Conservation (phyloP, 2,329 filamentous ascomycete genomes). For the Pyrenochaeta sp. region DNA sequence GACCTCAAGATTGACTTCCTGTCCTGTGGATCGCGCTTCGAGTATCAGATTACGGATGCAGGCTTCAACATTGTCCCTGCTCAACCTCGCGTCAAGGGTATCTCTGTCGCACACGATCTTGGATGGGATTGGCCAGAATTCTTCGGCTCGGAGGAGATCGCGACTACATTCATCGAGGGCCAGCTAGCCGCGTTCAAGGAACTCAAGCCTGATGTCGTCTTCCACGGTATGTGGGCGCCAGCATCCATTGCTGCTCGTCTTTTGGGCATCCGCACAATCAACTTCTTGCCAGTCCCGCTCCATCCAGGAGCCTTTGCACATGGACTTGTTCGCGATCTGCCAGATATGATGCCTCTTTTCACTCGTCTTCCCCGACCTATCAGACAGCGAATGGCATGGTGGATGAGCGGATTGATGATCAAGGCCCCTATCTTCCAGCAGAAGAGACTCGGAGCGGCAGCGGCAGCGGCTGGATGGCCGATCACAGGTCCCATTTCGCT, state of each 20-base stretch:
- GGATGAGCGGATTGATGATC: slow-evolving; percentile 35
- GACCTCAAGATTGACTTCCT: slow-evolving; percentile 40
- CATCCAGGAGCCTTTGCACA: slow-evolving; percentile 36
- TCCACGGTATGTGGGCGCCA: slow-evolving; percentile 46
- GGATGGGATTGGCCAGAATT: slow-evolving; percentile 46
- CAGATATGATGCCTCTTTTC: slow-evolving; percentile 42
- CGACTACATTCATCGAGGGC: slow-evolving; percentile 40
- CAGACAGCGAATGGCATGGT: slow-evolving; percentile 35
- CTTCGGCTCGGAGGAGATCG: slow-evolving; percentile 42
- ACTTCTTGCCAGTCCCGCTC: slow-evolving; percentile 41
- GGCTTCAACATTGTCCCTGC: slow-evolving; percentile 42
- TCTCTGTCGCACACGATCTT: slow-evolving; percentile 41
- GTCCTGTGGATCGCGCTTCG: slow-evolving; percentile 39
- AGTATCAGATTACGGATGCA: slow-evolving; percentile 40
- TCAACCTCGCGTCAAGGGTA: slow-evolving; percentile 39
- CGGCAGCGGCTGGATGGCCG: slow-evolving; percentile 37
- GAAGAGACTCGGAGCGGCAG: slow-evolving; percentile 38
- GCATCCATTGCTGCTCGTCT: slow-evolving; percentile 40
- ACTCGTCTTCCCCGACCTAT: slow-evolving; percentile 39
- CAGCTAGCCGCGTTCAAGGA: slow-evolving; percentile 38
- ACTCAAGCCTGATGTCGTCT: slow-evolving; percentile 41
- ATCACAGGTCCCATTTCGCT: slow-evolving; percentile 38
- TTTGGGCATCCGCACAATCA: slow-evolving; percentile 41
- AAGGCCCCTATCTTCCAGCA: slow-evolving; percentile 44
- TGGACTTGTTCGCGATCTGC: slow-evolving; percentile 41